Percentiles rank a stretch among this genome's conserved stretches.
phyloP scores from a whole-genome alignment of 805 yeast genomes.

The Saccharomycopsis olivae region DNA sequence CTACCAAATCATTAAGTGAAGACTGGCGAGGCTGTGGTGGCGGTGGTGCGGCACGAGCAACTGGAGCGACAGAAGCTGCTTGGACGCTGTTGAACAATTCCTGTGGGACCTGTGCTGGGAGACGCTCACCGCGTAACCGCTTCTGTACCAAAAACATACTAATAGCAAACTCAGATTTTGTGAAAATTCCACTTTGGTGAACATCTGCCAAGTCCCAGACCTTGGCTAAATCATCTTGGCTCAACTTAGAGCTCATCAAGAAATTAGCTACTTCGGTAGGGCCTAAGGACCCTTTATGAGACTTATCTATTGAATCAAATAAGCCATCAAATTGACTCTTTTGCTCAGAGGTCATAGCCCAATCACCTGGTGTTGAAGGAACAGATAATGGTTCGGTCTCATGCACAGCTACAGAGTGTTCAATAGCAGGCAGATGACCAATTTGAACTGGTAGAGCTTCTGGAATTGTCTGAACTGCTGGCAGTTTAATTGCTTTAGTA shows the following conservation, averaged over 20 bases:
- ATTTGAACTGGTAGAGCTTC: conserved; percentile 1
- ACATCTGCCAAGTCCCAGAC: conserved; percentile 95
- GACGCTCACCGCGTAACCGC: conserved; percentile 60
- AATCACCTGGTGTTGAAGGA: conserved; percentile 26
- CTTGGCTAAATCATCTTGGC: conserved; percentile 74
- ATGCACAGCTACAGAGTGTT: not conserved
- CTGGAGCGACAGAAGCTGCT: conserved; percentile 4
- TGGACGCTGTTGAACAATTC: conserved; percentile 33
- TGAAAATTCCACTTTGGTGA: conserved; percentile 73
- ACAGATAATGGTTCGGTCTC: not conserved
- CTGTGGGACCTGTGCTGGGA: conserved; percentile 73
- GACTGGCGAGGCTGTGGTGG: conserved; percentile 17
- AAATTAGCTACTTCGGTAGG: conserved; percentile 82
- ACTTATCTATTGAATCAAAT: conserved; percentile 68
- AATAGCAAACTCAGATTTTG: conserved; percentile 75
- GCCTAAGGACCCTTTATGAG: conserved; percentile 48
- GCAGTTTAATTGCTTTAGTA: not conserved
- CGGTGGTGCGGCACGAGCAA: conserved; percentile 22
- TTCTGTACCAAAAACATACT: conserved; percentile 91
- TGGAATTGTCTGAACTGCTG: not conserved
- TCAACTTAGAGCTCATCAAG: conserved; percentile 76
- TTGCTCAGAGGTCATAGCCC: conserved; percentile 62
- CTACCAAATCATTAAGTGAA: conserved; percentile 18
- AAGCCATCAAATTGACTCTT: conserved; percentile 69
- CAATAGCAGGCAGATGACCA: not conserved